Percentiles rank a stretch among this genome's conserved stretches.
Conservation (phyloP, 176 grass and related monocot genomes). For the Raddia distichophylla region DNA sequence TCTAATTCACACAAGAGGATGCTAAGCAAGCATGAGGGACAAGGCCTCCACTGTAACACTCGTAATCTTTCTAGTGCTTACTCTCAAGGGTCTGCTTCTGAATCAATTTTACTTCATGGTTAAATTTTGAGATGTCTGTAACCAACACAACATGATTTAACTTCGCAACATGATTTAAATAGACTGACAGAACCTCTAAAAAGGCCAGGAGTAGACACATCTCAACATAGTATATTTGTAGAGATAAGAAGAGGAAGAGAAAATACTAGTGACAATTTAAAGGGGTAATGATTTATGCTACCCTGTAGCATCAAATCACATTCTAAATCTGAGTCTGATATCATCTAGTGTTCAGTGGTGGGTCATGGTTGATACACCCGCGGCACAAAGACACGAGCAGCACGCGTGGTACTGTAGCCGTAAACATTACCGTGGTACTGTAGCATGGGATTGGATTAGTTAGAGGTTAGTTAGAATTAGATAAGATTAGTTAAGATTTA, state of each 20-base stretch:
- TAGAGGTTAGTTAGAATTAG: too few relatives aligned
- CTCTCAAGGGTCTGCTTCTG: conserved; percentile 58
- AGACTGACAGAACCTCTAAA: conserved; percentile 57
- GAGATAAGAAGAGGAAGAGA: conserved; percentile 52
- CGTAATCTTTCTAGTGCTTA: conserved; percentile 58
- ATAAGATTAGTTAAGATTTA: too few relatives aligned
- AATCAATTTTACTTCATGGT: not conserved
- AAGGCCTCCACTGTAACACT: conserved; percentile 24
- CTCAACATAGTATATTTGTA: conserved; percentile 66
- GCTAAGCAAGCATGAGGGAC: conserved; percentile 40
- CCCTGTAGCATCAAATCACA: too few relatives aligned
- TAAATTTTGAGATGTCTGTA: not conserved
- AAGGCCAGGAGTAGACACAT: conserved; percentile 65
- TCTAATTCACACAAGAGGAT: not conserved
- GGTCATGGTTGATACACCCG: too few relatives aligned
- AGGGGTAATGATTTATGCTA: conserved; percentile 41
- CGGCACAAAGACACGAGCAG: too few relatives aligned
- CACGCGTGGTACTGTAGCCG: too few relatives aligned
- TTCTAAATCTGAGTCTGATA: too few relatives aligned
- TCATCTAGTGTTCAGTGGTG: too few relatives aligned
- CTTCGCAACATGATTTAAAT: conserved; percentile 47
- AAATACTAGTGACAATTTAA: conserved; percentile 21
- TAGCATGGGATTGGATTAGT: too few relatives aligned
- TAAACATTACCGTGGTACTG: too few relatives aligned
- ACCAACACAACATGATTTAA: conserved; percentile 3